Conservation (phyloP, 768 basidiomycete species). For the Agrocybe praecox region DNA sequence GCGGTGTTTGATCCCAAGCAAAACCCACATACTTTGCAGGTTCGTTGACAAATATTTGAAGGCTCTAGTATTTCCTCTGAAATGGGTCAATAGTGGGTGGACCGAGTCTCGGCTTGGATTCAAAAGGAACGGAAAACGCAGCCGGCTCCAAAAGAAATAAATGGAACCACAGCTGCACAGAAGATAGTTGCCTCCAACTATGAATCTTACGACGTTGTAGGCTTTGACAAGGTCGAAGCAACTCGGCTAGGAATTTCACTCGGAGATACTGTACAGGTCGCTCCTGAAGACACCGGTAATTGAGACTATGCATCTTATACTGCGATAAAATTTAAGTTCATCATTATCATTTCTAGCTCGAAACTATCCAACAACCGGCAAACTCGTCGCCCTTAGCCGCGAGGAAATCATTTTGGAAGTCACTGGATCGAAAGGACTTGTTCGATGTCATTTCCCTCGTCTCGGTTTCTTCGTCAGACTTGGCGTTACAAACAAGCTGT, state of each 20-base stretch:
- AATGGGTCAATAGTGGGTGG: constrained; percentile 43
- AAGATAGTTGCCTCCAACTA: constrained; percentile 37
- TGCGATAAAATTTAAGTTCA: background rate
- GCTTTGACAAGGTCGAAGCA: constrained; percentile 49
- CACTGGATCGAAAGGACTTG: constrained; percentile 32
- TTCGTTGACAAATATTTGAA: background rate
- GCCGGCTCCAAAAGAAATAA: constrained; percentile 26
- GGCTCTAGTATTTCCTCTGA: background rate
- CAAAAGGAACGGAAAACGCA: constrained; percentile 27
- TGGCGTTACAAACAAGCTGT: constrained; percentile 10
- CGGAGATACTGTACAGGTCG: constrained; percentile 35
- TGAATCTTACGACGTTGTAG: constrained; percentile 41
- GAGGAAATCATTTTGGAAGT: constrained; percentile 55
- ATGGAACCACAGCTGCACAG: constrained; percentile 44
- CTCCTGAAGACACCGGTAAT: constrained; percentile 45
- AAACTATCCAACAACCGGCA: constrained; percentile 46
- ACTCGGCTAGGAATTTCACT: constrained; percentile 38
- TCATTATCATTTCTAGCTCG: constrained; percentile 24
- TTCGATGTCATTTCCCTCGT: constrained; percentile 57
- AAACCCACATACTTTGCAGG: background rate
- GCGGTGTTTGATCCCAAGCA: background rate
- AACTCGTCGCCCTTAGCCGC: constrained; percentile 46
- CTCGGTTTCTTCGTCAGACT: constrained; percentile 33
- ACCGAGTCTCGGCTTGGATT: constrained; percentile 39
- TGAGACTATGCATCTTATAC: background rate